A percentile compares a stretch with the other conserved stretches of the same genome.
Conservation (phyloP, 1,139 yeast species). For the Hansenula lynferdii region DNA sequence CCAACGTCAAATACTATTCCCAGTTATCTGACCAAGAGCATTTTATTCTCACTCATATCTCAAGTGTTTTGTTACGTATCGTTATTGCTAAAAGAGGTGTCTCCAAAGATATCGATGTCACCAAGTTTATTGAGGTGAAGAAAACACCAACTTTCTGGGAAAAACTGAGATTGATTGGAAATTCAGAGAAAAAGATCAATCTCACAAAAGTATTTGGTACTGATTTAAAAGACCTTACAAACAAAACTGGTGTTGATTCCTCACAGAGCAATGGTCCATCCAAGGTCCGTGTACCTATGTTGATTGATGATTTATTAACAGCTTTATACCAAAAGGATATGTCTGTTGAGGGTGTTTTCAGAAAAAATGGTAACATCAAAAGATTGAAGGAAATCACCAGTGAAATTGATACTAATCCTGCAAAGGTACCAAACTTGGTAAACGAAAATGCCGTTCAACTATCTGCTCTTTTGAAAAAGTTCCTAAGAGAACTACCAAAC, state of each 20-base stretch:
- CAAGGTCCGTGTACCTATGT: constrained; percentile 74
- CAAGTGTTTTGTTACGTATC: constrained; percentile 57
- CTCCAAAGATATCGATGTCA: constrained; percentile 46
- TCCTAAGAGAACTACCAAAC: constrained; percentile 87
- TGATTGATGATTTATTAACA: constrained; percentile 79
- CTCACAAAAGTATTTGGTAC: constrained; percentile 63
- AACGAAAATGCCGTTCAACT: constrained; percentile 86
- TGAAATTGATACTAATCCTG: constrained; percentile 70
- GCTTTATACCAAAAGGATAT: constrained; percentile 89
- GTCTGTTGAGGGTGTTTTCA: constrained; percentile 95
- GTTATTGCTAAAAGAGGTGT: constrained; percentile 26
- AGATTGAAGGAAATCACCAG: constrained; percentile 72
- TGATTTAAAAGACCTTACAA: constrained; percentile 66
- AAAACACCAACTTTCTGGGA: constrained; percentile 74
- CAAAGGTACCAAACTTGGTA: constrained; percentile 65
- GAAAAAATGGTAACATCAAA: constrained; percentile 94
- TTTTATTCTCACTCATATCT: constrained; percentile 59
- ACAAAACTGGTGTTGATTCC: constrained; percentile 79
- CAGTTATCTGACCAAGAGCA: constrained; percentile 63
- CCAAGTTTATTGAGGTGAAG: constrained; percentile 48
- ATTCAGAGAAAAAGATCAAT: constrained; percentile 27
- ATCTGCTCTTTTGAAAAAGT: constrained; percentile 90
- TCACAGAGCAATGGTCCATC: constrained; percentile 85
- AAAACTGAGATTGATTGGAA: constrained; percentile 39
- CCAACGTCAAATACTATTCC: constrained; percentile 49